Percentiles rank a stretch among this genome's conserved stretches.
Conservation (phyloP, 495 filamentous ascomycete species). For the Penicillium simplicissimum region DNA sequence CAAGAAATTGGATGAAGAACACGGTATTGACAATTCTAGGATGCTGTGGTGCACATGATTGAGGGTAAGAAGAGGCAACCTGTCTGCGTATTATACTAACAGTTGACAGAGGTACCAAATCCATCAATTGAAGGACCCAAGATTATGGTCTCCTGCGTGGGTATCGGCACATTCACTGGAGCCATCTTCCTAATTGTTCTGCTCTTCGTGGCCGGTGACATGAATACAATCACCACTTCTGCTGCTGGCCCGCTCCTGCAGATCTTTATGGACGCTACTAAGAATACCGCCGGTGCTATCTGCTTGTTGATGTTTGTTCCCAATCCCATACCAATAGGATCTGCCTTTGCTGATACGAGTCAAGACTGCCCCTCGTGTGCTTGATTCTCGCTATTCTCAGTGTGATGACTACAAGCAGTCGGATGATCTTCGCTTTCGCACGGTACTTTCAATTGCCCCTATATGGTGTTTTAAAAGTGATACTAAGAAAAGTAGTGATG, state of each 20-base stretch:
- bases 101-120: conserved; percentile 61
- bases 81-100: no score
- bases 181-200: conserved; percentile 64
- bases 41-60: conserved; percentile 51
- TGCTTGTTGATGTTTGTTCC: conserved; percentile 60
- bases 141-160: conserved; percentile 70
- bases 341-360: not conserved
- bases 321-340: not conserved
- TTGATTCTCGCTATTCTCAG: conserved; percentile 66
- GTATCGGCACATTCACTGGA: conserved; percentile 65
- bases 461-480: not conserved
- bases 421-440: conserved; percentile 74
- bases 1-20: not conserved
- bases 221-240: conserved; percentile 56
- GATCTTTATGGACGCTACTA: conserved; percentile 67
- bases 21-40: conserved; percentile 28
- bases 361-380: conserved; percentile 55
- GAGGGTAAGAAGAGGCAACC: conserved; percentile 29
- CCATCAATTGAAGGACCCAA: conserved; percentile 62
- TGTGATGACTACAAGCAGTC: conserved; percentile 71
- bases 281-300: conserved; percentile 60
- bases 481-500: conserved; percentile 47
- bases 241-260: conserved; percentile 64
- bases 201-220: conserved; percentile 59
- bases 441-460: conserved; percentile 24